Conservation (phyloP, 371 early-diverging fungal species). For the Smittium culicis region DNA sequence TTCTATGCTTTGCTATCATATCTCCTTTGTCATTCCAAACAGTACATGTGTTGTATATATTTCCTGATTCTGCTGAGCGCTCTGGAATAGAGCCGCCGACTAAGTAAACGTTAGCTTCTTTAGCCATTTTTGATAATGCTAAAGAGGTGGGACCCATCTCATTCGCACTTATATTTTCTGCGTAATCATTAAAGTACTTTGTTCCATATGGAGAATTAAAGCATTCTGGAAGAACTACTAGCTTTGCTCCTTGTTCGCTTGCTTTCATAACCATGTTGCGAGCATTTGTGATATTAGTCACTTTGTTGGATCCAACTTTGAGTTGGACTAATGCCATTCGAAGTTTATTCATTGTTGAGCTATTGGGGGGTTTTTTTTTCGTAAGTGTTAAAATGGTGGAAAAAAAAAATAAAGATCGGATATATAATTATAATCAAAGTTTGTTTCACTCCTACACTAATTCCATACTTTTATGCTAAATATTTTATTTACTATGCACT, state of each 20-base stretch:
- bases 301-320: background rate
- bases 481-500: no score
- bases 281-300: slow-evolving; percentile 29
- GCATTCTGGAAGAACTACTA: slow-evolving; percentile 87
- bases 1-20: slow-evolving; percentile 29
- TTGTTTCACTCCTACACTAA: no score
- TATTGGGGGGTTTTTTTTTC: no score
- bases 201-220: slow-evolving; percentile 95
- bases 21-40: slow-evolving; percentile 66
- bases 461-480: no score
- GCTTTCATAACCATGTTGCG: slow-evolving; percentile 66
- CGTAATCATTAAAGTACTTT: slow-evolving; percentile 69
- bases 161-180: slow-evolving; percentile 47
- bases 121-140: slow-evolving; percentile 68
- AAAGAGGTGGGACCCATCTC: slow-evolving; percentile 54
- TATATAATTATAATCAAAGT: no score
- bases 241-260: slow-evolving; percentile 55
- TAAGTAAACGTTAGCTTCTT: slow-evolving; percentile 55
- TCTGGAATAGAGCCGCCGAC: slow-evolving; percentile 85
- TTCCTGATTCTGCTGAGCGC: slow-evolving; percentile 36
- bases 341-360: background rate
- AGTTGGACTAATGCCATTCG: background rate
- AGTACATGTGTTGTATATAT: slow-evolving; percentile 81
- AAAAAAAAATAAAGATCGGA: no score
- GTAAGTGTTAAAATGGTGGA: no score